Evolutionary conservation across 306 rosid genomes (phyloP).

Genomic region (Acmispon strigosus): DNA sequence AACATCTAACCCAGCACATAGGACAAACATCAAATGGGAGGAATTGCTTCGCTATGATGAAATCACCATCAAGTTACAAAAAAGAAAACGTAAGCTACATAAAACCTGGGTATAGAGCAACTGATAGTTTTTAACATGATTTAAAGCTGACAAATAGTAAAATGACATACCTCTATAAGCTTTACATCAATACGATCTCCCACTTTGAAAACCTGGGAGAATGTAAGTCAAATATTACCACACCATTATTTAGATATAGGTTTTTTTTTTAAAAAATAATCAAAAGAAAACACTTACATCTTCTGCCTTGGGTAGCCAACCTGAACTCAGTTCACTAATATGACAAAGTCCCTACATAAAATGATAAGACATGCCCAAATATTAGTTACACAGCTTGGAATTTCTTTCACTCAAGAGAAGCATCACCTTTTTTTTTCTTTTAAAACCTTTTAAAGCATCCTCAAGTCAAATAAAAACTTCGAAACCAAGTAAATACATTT

Average conservation of each 20-base stretch:
- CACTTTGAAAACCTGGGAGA: conserved; percentile 73
- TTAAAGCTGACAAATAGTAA: not conserved
- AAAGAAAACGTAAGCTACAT: not conserved
- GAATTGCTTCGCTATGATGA: not conserved
- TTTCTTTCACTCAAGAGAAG: conserved; percentile 4
- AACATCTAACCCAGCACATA: not conserved
- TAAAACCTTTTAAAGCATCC: not conserved
- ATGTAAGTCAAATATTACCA: conserved; percentile 4
- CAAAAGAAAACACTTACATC: conserved; percentile 48
- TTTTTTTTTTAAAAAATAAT: not conserved
- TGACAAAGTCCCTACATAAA: conserved; percentile 90
- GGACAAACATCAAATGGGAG: not conserved
- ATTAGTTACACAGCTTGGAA: conserved; percentile 1
- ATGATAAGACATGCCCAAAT: conserved; percentile 20
- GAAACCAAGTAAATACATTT: not conserved
- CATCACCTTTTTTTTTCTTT: not conserved
- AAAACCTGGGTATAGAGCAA: not conserved
- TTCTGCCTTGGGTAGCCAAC: conserved; percentile 92
- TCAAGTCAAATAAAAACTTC: conserved; percentile 2
- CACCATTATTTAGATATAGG: not conserved
- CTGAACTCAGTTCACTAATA: conserved; percentile 84
- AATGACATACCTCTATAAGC: conserved; percentile 75
- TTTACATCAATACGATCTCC: conserved; percentile 90
- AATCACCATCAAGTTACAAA: not conserved
- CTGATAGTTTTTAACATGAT: not conserved